phyloP scores from a whole-genome alignment of 2,329 filamentous ascomycete species.

The Diaporthe destruens region DNA sequence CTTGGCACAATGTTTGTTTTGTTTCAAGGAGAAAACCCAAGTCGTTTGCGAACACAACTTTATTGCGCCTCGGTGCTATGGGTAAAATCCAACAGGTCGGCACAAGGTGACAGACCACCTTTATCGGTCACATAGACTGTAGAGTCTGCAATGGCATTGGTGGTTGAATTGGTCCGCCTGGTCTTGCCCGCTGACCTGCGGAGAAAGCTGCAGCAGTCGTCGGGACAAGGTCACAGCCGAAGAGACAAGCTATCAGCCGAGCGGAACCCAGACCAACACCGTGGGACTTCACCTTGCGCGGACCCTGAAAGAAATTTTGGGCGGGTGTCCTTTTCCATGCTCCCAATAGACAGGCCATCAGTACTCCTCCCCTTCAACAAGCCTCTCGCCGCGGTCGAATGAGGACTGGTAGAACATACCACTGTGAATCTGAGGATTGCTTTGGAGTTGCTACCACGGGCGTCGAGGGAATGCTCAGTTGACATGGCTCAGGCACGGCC shows the following conservation, averaged over 20 bases:
- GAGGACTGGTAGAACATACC: neutral
- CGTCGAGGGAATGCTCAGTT: neutral
- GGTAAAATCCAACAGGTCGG: neutral
- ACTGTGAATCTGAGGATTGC: neutral
- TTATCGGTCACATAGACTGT: neutral
- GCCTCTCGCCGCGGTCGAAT: too few species aligned
- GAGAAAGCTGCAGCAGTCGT: constrained; percentile 11
- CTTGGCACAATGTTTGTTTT: constrained; percentile 26
- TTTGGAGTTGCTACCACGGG: neutral
- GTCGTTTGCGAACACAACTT: neutral
- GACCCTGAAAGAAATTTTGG: neutral
- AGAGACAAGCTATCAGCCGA: constrained; percentile 3
- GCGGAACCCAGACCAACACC: neutral
- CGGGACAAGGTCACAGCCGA: neutral
- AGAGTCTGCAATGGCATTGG: neutral
- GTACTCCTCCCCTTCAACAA: neutral
- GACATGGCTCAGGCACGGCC: too few species aligned
- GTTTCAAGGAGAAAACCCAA: constrained; percentile 4
- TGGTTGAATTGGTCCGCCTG: neutral
- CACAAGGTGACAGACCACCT: neutral
- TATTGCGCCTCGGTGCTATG: neutral
- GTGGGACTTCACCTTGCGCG: neutral
- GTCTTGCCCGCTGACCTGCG: neutral
- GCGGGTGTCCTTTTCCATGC: neutral
- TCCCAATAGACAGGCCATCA: too few species aligned